Conservation (phyloP, 352 stramenopile species). For the Phytopythium ostracodes region DNA sequence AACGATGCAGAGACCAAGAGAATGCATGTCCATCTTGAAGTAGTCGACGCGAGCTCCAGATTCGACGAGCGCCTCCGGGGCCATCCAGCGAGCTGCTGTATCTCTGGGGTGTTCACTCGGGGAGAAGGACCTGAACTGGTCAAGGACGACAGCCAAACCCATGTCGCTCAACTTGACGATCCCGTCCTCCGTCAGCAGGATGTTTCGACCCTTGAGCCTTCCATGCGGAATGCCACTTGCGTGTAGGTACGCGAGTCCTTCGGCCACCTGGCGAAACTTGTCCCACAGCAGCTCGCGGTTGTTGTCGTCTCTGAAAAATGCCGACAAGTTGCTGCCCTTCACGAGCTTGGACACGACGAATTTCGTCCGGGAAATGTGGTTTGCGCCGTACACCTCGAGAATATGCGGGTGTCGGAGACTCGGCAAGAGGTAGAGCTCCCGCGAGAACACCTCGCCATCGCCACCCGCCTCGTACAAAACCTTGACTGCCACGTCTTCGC, state of each 20-base stretch:
- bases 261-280: too few relatives aligned
- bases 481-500: background rate
- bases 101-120: too few relatives aligned
- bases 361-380: too few relatives aligned
- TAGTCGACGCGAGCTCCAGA: background rate
- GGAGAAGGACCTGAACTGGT: background rate
- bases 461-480: background rate
- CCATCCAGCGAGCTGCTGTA: background rate
- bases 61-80: background rate
- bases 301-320: too few relatives aligned
- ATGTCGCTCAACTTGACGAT: background rate
- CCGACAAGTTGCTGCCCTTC: too few relatives aligned
- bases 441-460: background rate
- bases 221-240: too few relatives aligned
- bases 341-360: too few relatives aligned
- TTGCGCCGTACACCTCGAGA: too few relatives aligned
- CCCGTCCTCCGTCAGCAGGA: background rate
- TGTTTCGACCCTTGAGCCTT: background rate
- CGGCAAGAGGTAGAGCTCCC: background rate
- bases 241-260: too few relatives aligned
- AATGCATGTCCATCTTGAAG: background rate
- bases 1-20: background rate
- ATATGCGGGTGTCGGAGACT: background rate
- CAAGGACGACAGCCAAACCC: too few relatives aligned
- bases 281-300: too few relatives aligned